Percentiles rank a stretch among this genome's conserved stretches.
Evolutionary conservation across 106 monocot genomes (phyloP).

Genomic region (Dioscorea dumetorum): DNA sequence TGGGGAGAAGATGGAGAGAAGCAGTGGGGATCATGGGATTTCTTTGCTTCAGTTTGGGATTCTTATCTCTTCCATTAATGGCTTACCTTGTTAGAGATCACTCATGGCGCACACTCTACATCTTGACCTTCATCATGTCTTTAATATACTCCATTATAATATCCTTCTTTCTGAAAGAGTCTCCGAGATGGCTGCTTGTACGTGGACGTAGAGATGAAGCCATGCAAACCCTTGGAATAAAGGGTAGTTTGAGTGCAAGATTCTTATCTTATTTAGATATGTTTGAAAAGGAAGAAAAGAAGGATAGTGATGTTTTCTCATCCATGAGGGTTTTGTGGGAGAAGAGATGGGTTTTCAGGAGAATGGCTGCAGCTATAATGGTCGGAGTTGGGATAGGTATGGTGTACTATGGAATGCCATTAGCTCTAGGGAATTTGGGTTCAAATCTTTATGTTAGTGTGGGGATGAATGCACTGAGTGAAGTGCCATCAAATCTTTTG

Average conservation of each 20-base stretch:
- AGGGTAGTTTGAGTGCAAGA: too few species aligned
- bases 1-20: conserved; percentile 16
- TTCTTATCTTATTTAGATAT: too few species aligned
- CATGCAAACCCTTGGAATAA: conserved; percentile 13
- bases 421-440: conserved; percentile 34
- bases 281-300: too few species aligned
- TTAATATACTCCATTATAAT: conserved; percentile 19
- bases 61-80: conserved; percentile 19
- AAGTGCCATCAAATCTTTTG: conserved; percentile 52
- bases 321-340: conserved; percentile 36
- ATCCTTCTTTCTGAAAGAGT: conserved; percentile 30
- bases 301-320: conserved; percentile 14
- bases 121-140: conserved; percentile 18
- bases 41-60: conserved; percentile 22
- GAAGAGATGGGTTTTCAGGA: conserved; percentile 10
- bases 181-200: conserved; percentile 73
- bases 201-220: conserved; percentile 56
- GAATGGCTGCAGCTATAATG: background rate
- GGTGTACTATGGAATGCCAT: conserved; percentile 5
- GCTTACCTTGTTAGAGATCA: conserved; percentile 10
- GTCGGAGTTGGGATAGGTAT: background rate
- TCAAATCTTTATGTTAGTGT: conserved; percentile 58
- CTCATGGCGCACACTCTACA: conserved; percentile 34
- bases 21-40: conserved; percentile 17
- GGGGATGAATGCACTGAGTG: conserved; percentile 60